Base-by-base conservation (phyloP, 2,329 filamentous ascomycete genomes). In the Helicocarpus griseus region DNA sequence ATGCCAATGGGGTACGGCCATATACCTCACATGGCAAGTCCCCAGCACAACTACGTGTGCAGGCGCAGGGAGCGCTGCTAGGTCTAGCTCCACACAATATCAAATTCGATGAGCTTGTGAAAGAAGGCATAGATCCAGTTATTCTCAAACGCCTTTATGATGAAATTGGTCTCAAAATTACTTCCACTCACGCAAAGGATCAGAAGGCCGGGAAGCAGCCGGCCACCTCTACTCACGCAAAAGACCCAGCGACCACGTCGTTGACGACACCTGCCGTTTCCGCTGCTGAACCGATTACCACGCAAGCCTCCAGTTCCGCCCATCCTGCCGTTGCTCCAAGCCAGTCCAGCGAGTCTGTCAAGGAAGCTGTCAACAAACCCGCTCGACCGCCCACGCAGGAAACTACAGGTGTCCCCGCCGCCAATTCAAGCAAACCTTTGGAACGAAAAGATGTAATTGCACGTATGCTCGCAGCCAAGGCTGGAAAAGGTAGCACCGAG, bases 391-490 rank as follows among this genome's bases (percentile, higher is more conserved):
- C 22, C 14, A 55, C 38, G 13, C 29, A 48, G 9, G 28, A 29
- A 24, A 38, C 47, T 11, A 38, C 19, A 43, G 45, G 5, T 44
- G 13, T 9, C 8, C 28, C 17, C 4, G 9, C 17, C 21, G 48
- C 60, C 13, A 48, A 59, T 11, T 41, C 61, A 8, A 60, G 57
- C 39, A 75, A 71, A 56, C 73, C 78, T 9, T 75, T 86, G 57
- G 82, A 86, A 61, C 77, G 87, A 22, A 87, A 87, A 58, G 86
- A 89, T 58, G 81, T 87, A 39, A 87, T 93, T 53, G 86, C 86
- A 2, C 81, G 83, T 45, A 76, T 89, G 50, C 75, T 89, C 52
- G 87, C 87, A n/a, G 82, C 80, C 1, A 89, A 87, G 63, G 78
- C 77, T 48, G 78, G 80, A 35, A 86, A 83, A 49, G 13, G 17